Base-by-base conservation (phyloP, 208 protist genomes). In the Phytomonas francai region DNA sequence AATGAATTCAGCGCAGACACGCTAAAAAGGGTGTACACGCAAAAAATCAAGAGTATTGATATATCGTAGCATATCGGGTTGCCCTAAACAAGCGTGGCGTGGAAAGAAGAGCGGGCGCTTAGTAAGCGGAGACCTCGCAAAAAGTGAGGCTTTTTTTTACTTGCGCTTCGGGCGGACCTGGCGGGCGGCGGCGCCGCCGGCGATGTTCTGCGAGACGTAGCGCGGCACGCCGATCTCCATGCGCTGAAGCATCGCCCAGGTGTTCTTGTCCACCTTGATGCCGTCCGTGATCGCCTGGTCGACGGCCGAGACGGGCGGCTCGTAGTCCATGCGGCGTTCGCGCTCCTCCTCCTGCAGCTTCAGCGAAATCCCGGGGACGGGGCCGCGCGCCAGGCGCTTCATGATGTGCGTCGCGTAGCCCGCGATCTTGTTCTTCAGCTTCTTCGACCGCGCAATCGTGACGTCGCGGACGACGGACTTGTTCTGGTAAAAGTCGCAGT, bases 301-400 rank as follows among this genome's bases (percentile, higher is more conserved):
- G 31, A 95, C 87, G 58, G 69, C 73, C 59, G 85, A 94, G 56
- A 95, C 86, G 64, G 97, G 91, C 73, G 99, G 99, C 61, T 99
- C 97, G 87, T 97, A 99, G 92, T 99, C 99, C 90, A 99, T 98
- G 78, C 98, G 90, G 76, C 98, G 89, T 94, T 99, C 99, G 78
- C 98, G 97, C 95, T 99, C 99, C 89, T 99, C 98, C 92, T 99
- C 98, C 91, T 99, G 99, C 12, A 99, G 96, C 90, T 99, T 99
- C 79, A 99, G 98, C 63, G 98, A 99, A 80, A 99, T 99, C 74
- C 99, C 99, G 73, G 97, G 97, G 51, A 99, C 99, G 63, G 98
- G 98, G 63, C 98, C 98, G 65, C 97, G 92, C 60, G 93, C 81
- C 56, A 99, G 98, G 72, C 98, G 88, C 86, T 97, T 98, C 98